Conservation (phyloP, 345 rosid genomes). For the Euphorbia tirucalli region DNA sequence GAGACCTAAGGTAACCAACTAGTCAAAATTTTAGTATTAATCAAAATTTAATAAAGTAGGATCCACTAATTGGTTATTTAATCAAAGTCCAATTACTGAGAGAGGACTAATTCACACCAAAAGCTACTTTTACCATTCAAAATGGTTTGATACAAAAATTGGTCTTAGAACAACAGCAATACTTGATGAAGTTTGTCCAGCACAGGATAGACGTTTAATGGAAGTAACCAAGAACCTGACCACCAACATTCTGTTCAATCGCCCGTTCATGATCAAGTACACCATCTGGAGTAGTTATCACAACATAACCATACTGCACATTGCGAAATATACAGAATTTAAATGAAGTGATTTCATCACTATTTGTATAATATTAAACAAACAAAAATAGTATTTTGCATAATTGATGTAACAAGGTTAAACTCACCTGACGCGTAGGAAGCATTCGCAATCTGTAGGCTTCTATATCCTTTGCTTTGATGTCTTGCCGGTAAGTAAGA, state of each 20-base stretch:
- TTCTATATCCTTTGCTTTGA: conserved; percentile 71
- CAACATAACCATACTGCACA: conserved; percentile 90
- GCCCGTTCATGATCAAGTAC: conserved; percentile 97
- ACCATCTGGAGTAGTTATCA: conserved; percentile 86
- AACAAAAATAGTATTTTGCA: neutral
- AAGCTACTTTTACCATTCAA: neutral
- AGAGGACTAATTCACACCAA: neutral
- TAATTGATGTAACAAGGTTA: neutral
- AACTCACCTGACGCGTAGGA: conserved; percentile 81
- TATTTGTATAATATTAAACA: neutral
- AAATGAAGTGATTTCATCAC: neutral
- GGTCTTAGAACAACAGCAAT: neutral
- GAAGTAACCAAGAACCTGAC: conserved; percentile 90
- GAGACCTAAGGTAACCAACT: too few relatives aligned
- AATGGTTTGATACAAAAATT: neutral
- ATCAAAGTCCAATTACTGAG: neutral
- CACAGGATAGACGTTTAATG: conserved; percentile 36
- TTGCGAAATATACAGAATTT: neutral
- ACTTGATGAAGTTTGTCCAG: neutral
- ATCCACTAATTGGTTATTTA: neutral
- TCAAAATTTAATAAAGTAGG: too few relatives aligned
- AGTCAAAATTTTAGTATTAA: too few relatives aligned
- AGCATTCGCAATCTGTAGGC: conserved; percentile 59
- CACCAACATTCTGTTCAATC: conserved; percentile 67
- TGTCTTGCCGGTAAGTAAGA: conserved; percentile 81